Evolutionary conservation across 257 asterid genomes (phyloP).

Genomic region (Vinca minor): DNA sequence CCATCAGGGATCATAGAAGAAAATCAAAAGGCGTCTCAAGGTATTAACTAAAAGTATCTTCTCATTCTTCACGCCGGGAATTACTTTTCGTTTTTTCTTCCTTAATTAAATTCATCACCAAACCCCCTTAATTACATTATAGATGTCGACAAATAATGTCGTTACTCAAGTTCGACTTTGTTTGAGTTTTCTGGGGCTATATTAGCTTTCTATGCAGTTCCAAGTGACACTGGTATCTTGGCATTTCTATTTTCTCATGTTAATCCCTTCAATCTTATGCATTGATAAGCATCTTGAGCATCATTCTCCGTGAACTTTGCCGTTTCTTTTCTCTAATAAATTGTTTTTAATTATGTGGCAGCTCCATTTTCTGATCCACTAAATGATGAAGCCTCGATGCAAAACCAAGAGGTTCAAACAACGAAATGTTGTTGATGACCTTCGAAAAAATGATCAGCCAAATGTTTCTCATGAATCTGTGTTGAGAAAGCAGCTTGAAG

Average conservation of each 20-base stretch:
- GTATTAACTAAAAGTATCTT: conserved; percentile 1
- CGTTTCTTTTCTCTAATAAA: background rate
- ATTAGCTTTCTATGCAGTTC: background rate
- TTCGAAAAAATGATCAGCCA: background rate
- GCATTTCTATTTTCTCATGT: background rate
- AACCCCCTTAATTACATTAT: background rate
- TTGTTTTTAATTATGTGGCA: background rate
- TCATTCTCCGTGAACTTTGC: background rate
- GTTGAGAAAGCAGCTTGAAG: background rate
- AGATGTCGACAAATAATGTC: background rate
- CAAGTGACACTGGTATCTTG: background rate
- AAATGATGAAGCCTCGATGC: conserved; percentile 1
- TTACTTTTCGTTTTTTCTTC: background rate
- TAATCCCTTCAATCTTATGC: background rate
- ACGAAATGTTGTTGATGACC: background rate
- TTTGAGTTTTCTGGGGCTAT: background rate
- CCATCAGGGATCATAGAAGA: conserved; percentile 1
- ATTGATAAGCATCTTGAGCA: background rate
- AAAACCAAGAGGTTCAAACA: background rate
- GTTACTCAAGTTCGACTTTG: too few relatives aligned
- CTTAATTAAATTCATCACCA: background rate
- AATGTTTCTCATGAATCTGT: background rate
- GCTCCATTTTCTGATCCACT: background rate
- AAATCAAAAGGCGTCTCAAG: background rate
- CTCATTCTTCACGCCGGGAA: background rate